Evolutionary conservation across 1,284 basidiomycete species (phyloP).

Genomic region (Schizopora paradoxa): DNA sequence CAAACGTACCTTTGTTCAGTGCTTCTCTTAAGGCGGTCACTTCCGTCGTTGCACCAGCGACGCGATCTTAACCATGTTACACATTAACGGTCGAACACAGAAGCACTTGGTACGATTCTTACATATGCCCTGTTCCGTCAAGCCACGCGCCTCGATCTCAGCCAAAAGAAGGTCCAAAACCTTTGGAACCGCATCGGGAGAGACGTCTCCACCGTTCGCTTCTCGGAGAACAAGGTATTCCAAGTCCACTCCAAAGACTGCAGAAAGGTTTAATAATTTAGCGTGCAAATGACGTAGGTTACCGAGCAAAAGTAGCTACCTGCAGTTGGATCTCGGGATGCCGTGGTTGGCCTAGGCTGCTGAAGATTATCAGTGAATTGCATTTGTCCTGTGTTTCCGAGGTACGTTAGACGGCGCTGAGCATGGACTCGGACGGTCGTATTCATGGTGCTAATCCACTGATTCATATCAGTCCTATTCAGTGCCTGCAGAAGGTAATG

Average conservation of each 20-base stretch:
- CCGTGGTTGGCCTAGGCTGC: slow-evolving; percentile 33
- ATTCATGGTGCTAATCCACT: slow-evolving; percentile 70
- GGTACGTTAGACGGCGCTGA: slow-evolving; percentile 73
- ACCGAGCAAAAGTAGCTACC: slow-evolving; percentile 40
- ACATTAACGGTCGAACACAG: slow-evolving; percentile 5
- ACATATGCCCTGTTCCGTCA: slow-evolving; percentile 81
- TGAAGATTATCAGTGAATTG: slow-evolving; percentile 67
- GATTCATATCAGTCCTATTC: slow-evolving; percentile 59
- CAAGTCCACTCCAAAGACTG: slow-evolving; percentile 77
- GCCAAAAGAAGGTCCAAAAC: slow-evolving; percentile 59
- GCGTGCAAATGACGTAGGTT: slow-evolving; percentile 2
- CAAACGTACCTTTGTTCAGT: slow-evolving; percentile 56
- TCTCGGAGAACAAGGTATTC: slow-evolving; percentile 65
- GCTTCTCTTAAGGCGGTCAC: slow-evolving; percentile 65
- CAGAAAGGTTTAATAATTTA: slow-evolving; percentile 14
- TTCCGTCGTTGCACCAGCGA: slow-evolving; percentile 71
- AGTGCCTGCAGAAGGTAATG: slow-evolving; percentile 73
- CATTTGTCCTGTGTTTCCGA: slow-evolving; percentile 65
- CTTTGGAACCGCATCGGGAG: slow-evolving; percentile 54
- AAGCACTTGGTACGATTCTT: slow-evolving; percentile 27
- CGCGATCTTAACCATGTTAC: slow-evolving; percentile 49
- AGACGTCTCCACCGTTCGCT: slow-evolving; percentile 40
- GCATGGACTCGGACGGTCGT: slow-evolving; percentile 66
- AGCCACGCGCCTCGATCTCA: slow-evolving; percentile 69
- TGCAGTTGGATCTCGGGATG: slow-evolving; percentile 52